phyloP scores from a whole-genome alignment of 306 rosid genomes.

The Cucurbita pepo region DNA sequence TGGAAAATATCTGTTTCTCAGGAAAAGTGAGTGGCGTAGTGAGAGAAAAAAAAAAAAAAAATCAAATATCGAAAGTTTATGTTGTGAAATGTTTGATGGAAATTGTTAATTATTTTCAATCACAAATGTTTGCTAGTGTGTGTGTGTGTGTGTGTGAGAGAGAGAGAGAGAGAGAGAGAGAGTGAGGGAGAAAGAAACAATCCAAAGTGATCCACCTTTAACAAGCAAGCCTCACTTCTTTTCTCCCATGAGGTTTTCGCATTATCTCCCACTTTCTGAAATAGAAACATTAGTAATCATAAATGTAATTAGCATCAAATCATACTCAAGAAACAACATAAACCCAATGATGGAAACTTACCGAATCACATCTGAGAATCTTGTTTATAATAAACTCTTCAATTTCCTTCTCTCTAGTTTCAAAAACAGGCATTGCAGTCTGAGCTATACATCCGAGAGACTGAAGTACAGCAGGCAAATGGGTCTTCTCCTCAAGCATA shows the following conservation, averaged over 20 bases:
- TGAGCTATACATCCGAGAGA: conserved; percentile 94
- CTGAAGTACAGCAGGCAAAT: conserved; percentile 87
- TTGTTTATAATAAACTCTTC: conserved; percentile 54
- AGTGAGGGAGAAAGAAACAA: background rate
- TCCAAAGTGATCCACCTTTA: conserved; percentile 50
- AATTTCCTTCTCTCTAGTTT: conserved; percentile 82
- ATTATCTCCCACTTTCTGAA: conserved; percentile 58
- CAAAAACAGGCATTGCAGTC: conserved; percentile 93
- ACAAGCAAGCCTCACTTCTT: conserved; percentile 65
- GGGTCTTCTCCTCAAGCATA: conserved; percentile 67
- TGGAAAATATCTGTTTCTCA: conserved; percentile 57
- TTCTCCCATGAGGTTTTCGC: conserved; percentile 54
- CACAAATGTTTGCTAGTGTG: background rate
- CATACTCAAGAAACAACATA: conserved; percentile 11
- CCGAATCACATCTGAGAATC: conserved; percentile 51
- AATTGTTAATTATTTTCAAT: background rate
- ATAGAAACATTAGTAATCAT: conserved; percentile 13
- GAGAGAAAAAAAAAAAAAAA: background rate
- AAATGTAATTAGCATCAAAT: conserved; percentile 12
- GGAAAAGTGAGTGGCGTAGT: background rate
- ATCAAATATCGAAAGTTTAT: background rate
- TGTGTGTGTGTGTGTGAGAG: background rate
- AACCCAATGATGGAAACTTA: conserved; percentile 24
- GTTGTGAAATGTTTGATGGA: background rate
- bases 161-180: background rate